These are phyloP conservation scores for Coelastrella sp. DNA, from an alignment of 139 green algal species.

Conservation along the genomic window DNA sequence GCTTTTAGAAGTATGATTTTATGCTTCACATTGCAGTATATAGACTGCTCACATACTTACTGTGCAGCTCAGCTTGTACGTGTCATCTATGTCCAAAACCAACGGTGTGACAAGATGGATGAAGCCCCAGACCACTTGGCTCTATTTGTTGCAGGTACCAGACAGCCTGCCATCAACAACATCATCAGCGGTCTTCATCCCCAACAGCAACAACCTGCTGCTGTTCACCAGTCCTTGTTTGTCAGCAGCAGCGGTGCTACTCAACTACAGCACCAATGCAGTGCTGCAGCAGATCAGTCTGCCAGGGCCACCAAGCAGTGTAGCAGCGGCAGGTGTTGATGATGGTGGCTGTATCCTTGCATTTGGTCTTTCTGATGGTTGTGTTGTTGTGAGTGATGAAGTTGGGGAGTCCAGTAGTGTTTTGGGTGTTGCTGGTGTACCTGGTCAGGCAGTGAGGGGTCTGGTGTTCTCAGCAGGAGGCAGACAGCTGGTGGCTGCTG, in stretches of 20 bases:
- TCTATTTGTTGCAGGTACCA: slow-evolving; percentile 19
- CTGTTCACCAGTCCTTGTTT: slow-evolving; percentile 51
- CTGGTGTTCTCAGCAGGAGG: background rate
- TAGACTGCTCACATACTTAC: too few species aligned
- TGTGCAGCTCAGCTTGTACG: too few species aligned
- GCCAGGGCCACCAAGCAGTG: background rate
- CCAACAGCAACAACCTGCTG: slow-evolving; percentile 19
- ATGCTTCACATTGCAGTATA: too few species aligned
- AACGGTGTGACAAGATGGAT: background rate
- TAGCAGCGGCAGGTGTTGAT: background rate
- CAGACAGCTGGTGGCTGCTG: slow-evolving; percentile 2
- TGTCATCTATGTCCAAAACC: background rate
- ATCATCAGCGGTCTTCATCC: slow-evolving; percentile 11
- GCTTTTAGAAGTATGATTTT: background rate
- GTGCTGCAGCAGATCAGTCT: slow-evolving; percentile 10
- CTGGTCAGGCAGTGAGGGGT: background rate
- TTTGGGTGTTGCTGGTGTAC: background rate
- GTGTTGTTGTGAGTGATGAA: slow-evolving; percentile 18
- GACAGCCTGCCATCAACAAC: background rate
- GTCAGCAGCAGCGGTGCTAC: background rate
- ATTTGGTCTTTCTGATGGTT: slow-evolving; percentile 11
- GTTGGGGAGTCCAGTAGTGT: background rate
- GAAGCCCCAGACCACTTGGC: background rate
- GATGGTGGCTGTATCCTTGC: slow-evolving; percentile 20
- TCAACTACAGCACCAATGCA: background rate